Base-by-base conservation (phyloP, 2,329 filamentous ascomycete species). In the Scedosporium aurantiacum region DNA sequence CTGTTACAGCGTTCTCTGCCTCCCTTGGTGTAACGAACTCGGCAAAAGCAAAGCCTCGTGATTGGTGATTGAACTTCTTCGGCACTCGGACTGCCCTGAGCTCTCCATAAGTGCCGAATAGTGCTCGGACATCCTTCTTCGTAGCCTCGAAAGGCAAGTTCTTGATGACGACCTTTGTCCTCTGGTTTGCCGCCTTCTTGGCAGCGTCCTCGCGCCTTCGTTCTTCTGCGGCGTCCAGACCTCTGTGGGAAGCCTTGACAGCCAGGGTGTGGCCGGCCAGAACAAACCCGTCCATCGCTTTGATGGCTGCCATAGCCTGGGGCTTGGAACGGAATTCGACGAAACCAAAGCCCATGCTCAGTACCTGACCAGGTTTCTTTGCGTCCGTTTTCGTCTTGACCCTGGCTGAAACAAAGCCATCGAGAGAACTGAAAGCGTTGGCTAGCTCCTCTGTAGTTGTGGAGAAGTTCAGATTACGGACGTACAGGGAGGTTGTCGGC, bases 311-410 rank as follows among this genome's bases (percentile, higher is more conserved):
- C 66, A 90, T 84, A 0, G 94, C 93, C 68, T 92, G 84, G 47
- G 80, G 82, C 69, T 90, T 90, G 66, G 82, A 87, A 63, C 82
- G 83, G 75, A 97, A 99, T 68, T 96, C 91, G 63, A 91, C 84
- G 73, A 99, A 99, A 54, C 92, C 94, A 71, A 96, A 99, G 43
- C 94, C 94, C 92, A 97, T 97, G 71, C 92, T 97, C 60, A 99
- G 83, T 3, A 88, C 82, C 73, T 96, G 88, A 7, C 89, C 90
- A 18, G 90, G 87, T 70, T 88, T 89, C 78, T 96, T 97, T n/a
- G 91, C 84, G 70, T 99, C 91, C 45, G 86, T 83, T 76, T 95
- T 96, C 25, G 91, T 97, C 78, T 97, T 97, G 66, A 99, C 91
- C 65, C 85, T 84, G 28, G 91, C 93, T 62, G 89, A 91, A 65